These are phyloP conservation scores for Orbilia brochopaga DNA, from an alignment of 2,329 filamentous ascomycete species.

Conservation along the genomic window DNA sequence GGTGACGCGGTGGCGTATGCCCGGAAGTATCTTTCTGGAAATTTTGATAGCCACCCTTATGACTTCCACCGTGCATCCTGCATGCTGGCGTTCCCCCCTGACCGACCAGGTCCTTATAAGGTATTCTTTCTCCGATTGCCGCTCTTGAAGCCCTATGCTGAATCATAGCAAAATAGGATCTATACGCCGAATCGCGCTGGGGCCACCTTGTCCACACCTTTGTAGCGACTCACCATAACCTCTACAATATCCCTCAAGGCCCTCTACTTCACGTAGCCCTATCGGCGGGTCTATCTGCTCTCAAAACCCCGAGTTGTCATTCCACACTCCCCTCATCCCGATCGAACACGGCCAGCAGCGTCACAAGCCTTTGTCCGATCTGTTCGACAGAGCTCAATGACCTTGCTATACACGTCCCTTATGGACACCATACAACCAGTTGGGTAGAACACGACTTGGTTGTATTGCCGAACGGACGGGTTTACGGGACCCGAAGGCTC, in stretches of 20 bases:
- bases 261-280: slow-evolving; percentile 90
- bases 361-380: slow-evolving; percentile 86
- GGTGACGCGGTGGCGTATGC: slow-evolving; percentile 81
- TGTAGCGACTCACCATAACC: slow-evolving; percentile 80
- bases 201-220: slow-evolving; percentile 77
- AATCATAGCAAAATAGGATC: slow-evolving; percentile 63
- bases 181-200: slow-evolving; percentile 80
- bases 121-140: slow-evolving; percentile 57
- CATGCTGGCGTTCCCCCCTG: slow-evolving; percentile 75
- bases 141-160: slow-evolving; percentile 14
- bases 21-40: slow-evolving; percentile 77
- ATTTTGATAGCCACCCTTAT: slow-evolving; percentile 70
- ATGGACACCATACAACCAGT: slow-evolving; percentile 93
- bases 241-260: slow-evolving; percentile 79
- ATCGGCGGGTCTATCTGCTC: slow-evolving; percentile 85
- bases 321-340: slow-evolving; percentile 67
- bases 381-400: slow-evolving; percentile 95
- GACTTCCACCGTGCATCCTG: slow-evolving; percentile 77
- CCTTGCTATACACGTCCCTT: slow-evolving; percentile 84
- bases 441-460: slow-evolving; percentile 87
- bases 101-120: slow-evolving; percentile 67
- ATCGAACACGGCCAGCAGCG: slow-evolving; percentile 64
- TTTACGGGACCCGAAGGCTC: slow-evolving; percentile 79
- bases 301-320: slow-evolving; percentile 95
- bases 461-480: slow-evolving; percentile 82